Base-by-base conservation (phyloP, 441 rosid species). In the Adansonia grandidieri region DNA sequence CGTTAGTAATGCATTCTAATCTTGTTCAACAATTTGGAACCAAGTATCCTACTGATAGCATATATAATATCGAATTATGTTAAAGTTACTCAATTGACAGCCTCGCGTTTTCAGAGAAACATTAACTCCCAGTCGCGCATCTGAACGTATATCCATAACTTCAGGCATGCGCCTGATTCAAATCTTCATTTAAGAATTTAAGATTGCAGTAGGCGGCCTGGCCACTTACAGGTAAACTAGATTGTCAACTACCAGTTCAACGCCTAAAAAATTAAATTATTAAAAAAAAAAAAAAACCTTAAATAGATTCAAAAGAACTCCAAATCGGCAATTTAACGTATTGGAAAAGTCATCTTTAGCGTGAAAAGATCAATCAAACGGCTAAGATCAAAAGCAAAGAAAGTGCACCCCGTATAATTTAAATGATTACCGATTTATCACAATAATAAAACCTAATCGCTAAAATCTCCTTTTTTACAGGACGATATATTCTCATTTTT, bases 371-470 rank as follows among this genome's bases (percentile, higher is more conserved):
- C 24, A 40, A 37, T 65, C 78, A 51, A 76, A 37, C 73, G 19
- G 63, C 72, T 76, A 24, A 53, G 64, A 65, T 53, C 78, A 76
- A 37, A 19, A 32, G 63, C 64, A 63, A 32, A 56, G 10, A 32
- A 1, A 32, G 75, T 37, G 10, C 11, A 10, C 24, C 4, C 15
- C 37, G 37, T 15, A 50, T 50, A 37, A n/a, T 57, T n/a, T 37
- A 72, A 40, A 40, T 9, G 54, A 56, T 32, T 32, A 32, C 37
- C 37, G 37, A 32, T 32, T 32, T 32, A 32, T 32, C 37, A 32
- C 37, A 32, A 32, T 32, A 32, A 32, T 32, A 32, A 32, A 32
- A 32, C 76, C 64, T 56, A 72, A 56, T 72, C 28, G 32, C 37
- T 71, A 8, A 24, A 24, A 32, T 51, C 17, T 37, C 62, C 14